Conservation (phyloP, 1,284 basidiomycete species). For the Anthracocystis setariae region DNA sequence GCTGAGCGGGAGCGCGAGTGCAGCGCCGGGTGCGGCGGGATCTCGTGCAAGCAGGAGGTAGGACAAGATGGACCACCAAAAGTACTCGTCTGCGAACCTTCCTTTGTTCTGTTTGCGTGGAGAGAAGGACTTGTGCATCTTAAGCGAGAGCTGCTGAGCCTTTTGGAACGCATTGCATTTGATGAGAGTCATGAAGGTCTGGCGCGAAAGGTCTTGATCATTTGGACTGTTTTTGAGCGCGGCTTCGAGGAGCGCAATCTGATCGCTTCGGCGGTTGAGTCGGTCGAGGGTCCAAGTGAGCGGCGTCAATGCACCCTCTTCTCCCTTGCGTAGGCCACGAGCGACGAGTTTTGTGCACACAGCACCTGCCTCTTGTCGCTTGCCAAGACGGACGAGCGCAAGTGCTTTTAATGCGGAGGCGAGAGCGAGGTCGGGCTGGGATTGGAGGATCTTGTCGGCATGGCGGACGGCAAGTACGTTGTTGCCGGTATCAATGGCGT, state of each 20-base stretch:
- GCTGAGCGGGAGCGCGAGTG: conserved; percentile 76
- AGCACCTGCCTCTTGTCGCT: conserved; percentile 80
- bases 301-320: conserved; percentile 73
- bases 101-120: conserved; percentile 78
- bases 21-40: conserved; percentile 65
- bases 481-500: conserved; percentile 56
- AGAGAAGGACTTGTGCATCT: conserved; percentile 65
- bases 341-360: conserved; percentile 82
- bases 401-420: conserved; percentile 78
- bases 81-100: conserved; percentile 80
- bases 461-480: conserved; percentile 32
- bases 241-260: conserved; percentile 61
- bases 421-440: conserved; percentile 43
- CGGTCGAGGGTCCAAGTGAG: conserved; percentile 82
- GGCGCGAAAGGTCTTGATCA: conserved; percentile 81
- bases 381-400: conserved; percentile 80
- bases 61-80: conserved; percentile 84
- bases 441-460: conserved; percentile 43
- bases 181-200: conserved; percentile 77
- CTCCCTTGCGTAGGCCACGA: conserved; percentile 72
- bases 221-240: conserved; percentile 73
- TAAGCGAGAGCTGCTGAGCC: conserved; percentile 60
- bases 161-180: conserved; percentile 49
- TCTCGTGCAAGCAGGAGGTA: conserved; percentile 74
- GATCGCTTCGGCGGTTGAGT: conserved; percentile 76